phyloP scores from a whole-genome alignment of 1,139 yeast species.

The Geotrichum macrosporum region DNA sequence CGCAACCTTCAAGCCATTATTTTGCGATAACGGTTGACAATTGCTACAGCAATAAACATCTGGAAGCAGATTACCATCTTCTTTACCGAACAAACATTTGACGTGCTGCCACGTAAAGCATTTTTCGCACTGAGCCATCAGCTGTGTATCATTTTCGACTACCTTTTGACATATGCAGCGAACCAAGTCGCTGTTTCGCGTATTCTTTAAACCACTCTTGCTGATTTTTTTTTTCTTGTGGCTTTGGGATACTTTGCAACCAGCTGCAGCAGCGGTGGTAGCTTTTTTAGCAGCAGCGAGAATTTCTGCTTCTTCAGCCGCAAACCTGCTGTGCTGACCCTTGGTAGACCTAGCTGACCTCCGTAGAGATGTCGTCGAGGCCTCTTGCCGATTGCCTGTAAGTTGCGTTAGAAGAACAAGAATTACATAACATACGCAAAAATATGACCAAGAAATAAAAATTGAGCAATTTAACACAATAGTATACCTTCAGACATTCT shows the following conservation, averaged over 20 bases:
- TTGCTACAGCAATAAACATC: conserved; percentile 48
- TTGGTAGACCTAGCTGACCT: conserved; percentile 44
- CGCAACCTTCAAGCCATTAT: background rate
- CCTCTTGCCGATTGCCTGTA: no score
- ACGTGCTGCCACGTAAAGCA: conserved; percentile 87
- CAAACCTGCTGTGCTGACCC: conserved; percentile 41
- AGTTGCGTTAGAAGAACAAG: background rate
- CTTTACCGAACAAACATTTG: conserved; percentile 58
- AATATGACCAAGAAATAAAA: no score
- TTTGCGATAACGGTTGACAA: conserved; percentile 42
- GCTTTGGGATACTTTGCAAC: background rate
- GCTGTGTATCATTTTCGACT: conserved; percentile 54
- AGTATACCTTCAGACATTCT: no score
- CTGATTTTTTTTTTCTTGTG: background rate
- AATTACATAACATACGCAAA: no score
- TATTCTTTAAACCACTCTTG: background rate
- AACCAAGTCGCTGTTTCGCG: conserved; percentile 27
- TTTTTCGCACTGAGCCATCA: conserved; percentile 73
- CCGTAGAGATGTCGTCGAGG: background rate
- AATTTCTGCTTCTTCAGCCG: conserved; percentile 25
- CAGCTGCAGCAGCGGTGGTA: background rate
- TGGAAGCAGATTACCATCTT: conserved; percentile 42
- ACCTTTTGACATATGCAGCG: conserved; percentile 59
- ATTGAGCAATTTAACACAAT: no score
- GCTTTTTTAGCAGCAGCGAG: background rate